Base-by-base conservation (phyloP, 805 yeast genomes). In the Kazachstania taianensis region DNA sequence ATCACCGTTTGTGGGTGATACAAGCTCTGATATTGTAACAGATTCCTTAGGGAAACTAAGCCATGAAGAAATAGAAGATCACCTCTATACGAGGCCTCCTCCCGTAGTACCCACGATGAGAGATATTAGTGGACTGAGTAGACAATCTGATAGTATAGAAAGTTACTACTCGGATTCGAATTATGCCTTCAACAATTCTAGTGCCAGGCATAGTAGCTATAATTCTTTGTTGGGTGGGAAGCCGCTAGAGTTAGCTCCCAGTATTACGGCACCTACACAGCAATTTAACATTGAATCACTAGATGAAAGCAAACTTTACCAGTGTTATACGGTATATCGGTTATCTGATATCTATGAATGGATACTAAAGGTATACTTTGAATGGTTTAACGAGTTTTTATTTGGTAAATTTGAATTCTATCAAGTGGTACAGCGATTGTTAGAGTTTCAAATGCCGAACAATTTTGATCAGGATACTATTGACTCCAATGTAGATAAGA, bases 281-380 rank as follows among this genome's bases (percentile, higher is more conserved):
- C 81, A 81, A 3, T 77, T 76, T 42, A 55, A 72, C 3, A 67
- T 79, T 0, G 63, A 70, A 9, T 55, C 67, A 0, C 51, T 77
- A 25, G 64, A 62, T 12, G 65, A 65, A 15, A 56, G 60, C n/a
- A 78, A 75, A 41, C 64, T 73, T 35, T 50, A 67, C 8, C 62
- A 58, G 17, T 75, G 81, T 44, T 49, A 50, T 3, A 55, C 57
- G 24, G 66, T 75, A 3, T 67, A 70, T 58, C 61, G 70, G 0
- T 42, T 78, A 10, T 66, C 69, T 0, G 63, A 62, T 14, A 57
- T 77, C 4, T 75, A 71, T 46, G 49, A 55, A 20, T 77, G 83
- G 83, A 68, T 77, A 24, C 31, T 59, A 6, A 60, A 67, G 36
- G 59, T 69, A 20, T 59, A 73, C 34, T 57, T 58, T 20, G 62